Base-by-base conservation (phyloP, 1,284 basidiomycete species). In the Ceratobasidium sp. region DNA sequence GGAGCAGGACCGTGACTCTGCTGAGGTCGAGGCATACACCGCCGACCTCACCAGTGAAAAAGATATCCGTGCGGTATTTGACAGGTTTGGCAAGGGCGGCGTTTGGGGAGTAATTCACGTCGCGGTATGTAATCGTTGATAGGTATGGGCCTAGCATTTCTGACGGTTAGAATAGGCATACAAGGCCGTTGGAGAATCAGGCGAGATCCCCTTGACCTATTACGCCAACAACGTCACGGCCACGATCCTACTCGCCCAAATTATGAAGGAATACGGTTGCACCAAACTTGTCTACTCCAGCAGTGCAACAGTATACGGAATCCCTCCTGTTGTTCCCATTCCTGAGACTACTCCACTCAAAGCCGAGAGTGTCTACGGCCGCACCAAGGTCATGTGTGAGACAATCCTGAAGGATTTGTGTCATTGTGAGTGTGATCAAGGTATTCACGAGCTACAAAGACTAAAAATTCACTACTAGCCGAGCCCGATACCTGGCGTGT, bases 221-320 rank as follows among this genome's bases (percentile, higher is more conserved):
- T 98, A 98, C 78, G 82, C 86, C 73, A 95, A 95, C 81, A 98
- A 97, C 77, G 94, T 98, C 70, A 80, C 84, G 40, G 94, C 93
- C 10, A 94, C 94, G 1, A 80, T 96, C 71, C 87, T 85, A 53
- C 86, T 97, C 22, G 83, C 96, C 55, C 87, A 94, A 82, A 82
- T 86, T 73, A 98, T 98, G 95, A 83, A 84, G 69, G 90, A 92
- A 72, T 92, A 89, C 79, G 88, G 89, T 70, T 93, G 90, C 81
- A 85, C 86, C 71, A 87, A 93, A 70, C 83, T 99, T 72, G 96
- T 99, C 72, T 99, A 98, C 83, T 98, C 95, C 0, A 98, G 96
- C 12, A 97, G 94, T 27, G 97, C 97, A 1, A 99, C 97, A n/a
- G 97, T 99, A 38, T 99, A 99, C 78, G 97, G 97, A 71, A 95